Evolutionary conservation across 495 filamentous ascomycete genomes (phyloP).

Genomic region (Podospora appendiculata): DNA sequence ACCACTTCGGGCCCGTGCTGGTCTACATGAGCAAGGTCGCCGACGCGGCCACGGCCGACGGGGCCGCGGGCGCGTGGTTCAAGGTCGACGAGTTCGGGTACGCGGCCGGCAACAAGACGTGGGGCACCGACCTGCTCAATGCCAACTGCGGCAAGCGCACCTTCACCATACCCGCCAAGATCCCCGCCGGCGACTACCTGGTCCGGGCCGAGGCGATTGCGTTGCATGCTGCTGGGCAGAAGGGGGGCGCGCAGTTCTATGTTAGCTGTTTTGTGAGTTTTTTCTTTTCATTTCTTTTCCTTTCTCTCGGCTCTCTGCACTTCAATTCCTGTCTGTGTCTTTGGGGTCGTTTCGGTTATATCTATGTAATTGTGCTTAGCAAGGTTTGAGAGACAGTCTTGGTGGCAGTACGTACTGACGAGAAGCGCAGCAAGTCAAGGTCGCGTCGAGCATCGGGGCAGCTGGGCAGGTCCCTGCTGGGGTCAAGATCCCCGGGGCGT

Average conservation of each 20-base stretch:
- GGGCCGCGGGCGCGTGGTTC: slow-evolving; percentile 29
- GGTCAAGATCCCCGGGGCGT: slow-evolving; percentile 41
- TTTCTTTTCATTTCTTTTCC: not conserved
- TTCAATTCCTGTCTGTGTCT: too few species aligned
- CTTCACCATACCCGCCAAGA: slow-evolving; percentile 32
- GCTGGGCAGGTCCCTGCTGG: slow-evolving; percentile 28
- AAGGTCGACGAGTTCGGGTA: slow-evolving; percentile 15
- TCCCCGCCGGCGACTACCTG: slow-evolving; percentile 39
- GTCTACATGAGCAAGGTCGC: slow-evolving; percentile 38
- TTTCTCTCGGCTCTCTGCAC: not conserved
- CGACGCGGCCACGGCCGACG: slow-evolving; percentile 27
- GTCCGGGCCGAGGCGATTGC: slow-evolving; percentile 44
- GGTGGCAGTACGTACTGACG: too few species aligned
- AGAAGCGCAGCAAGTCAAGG: slow-evolving; percentile 30
- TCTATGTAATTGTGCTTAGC: too few species aligned
- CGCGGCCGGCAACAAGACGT: slow-evolving; percentile 19
- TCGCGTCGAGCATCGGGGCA: slow-evolving; percentile 26
- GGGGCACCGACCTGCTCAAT: slow-evolving; percentile 18
- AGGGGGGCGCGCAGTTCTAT: slow-evolving; percentile 43
- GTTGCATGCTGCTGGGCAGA: slow-evolving; percentile 30
- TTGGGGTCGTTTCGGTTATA: too few species aligned
- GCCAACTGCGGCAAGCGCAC: slow-evolving; percentile 33
- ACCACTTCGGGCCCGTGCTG: slow-evolving; percentile 26
- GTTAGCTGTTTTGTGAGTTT: slow-evolving; percentile 25
- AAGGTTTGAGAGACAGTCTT: too few species aligned